Evolutionary conservation across 2,329 filamentous ascomycete genomes (phyloP).

Genomic region (Ceratocystis cubensis): DNA sequence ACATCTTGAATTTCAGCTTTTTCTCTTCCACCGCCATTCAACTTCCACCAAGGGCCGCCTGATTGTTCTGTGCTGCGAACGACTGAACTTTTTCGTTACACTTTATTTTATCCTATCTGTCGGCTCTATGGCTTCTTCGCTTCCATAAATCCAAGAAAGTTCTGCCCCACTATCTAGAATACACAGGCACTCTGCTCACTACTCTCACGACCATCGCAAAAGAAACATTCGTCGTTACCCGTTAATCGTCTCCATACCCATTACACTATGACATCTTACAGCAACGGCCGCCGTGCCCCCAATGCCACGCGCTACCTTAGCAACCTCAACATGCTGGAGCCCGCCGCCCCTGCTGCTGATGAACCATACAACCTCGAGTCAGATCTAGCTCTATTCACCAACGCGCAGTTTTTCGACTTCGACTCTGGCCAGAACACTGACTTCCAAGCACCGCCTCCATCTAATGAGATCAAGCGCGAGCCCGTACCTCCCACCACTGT

Average conservation of each 20-base stretch:
- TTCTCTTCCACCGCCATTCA: not conserved
- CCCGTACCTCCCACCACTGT: constrained; percentile 23
- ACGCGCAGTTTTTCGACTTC: constrained; percentile 70
- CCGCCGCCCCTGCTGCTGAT: constrained; percentile 40
- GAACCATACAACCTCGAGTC: constrained; percentile 54
- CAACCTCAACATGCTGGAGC: constrained; percentile 64
- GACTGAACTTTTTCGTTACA: too few relatives aligned
- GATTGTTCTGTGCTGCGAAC: too few relatives aligned
- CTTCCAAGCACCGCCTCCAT: constrained; percentile 37
- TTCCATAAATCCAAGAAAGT: not conserved
- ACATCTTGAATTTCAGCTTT: not conserved
- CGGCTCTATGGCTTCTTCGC: not conserved
- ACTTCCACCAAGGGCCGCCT: not conserved
- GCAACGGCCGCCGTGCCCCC: constrained; percentile 63
- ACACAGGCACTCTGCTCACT: not conserved
- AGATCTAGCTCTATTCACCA: constrained; percentile 67
- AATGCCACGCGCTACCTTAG: constrained; percentile 86
- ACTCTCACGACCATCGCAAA: not conserved
- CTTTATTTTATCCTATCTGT: not conserved
- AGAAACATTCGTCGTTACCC: not conserved
- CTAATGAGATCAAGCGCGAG: constrained; percentile 32
- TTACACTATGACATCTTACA: constrained; percentile 45
- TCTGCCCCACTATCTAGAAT: not conserved
- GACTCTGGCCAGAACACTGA: constrained; percentile 52
- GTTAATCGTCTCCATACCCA: not conserved